These are phyloP conservation scores for Globisporangium apiculatum DNA, from an alignment of 352 stramenopile genomes.

Conservation along the genomic window DNA sequence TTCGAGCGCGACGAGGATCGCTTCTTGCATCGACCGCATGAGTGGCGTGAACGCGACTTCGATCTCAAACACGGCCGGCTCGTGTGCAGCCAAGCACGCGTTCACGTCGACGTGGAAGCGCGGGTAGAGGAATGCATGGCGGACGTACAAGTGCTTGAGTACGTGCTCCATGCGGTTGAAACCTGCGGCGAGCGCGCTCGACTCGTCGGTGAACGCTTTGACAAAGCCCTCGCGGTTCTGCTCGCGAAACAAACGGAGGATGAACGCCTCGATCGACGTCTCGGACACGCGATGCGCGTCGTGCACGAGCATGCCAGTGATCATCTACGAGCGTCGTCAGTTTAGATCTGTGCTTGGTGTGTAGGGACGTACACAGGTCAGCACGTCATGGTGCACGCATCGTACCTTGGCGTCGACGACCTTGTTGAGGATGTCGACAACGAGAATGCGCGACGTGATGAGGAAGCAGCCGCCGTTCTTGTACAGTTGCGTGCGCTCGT, in stretches of 20 bases:
- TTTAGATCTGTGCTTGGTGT: neutral
- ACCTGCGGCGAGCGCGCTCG: slow-evolving; percentile 81
- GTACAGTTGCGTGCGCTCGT: slow-evolving; percentile 87
- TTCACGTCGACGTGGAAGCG: slow-evolving; percentile 92
- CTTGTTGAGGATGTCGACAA: slow-evolving; percentile 94
- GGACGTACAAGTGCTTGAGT: slow-evolving; percentile 92
- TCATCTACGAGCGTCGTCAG: slow-evolving; percentile 22
- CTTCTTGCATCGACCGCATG: slow-evolving; percentile 94
- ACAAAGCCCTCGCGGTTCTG: slow-evolving; percentile 90
- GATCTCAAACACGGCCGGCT: slow-evolving; percentile 93
- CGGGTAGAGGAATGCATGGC: slow-evolving; percentile 92
- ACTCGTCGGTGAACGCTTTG: slow-evolving; percentile 95
- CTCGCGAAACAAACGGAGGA: slow-evolving; percentile 92
- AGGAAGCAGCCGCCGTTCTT: slow-evolving; percentile 89
- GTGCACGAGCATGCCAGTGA: slow-evolving; percentile 92
- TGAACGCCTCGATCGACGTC: slow-evolving; percentile 96
- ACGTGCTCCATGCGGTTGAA: slow-evolving; percentile 96
- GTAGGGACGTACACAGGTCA: neutral
- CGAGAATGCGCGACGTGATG: slow-evolving; percentile 95
- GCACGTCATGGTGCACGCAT: no score
- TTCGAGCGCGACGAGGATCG: slow-evolving; percentile 90
- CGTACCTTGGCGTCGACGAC: slow-evolving; percentile 43
- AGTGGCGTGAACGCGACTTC: slow-evolving; percentile 85
- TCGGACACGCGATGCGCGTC: slow-evolving; percentile 92
- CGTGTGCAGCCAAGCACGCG: slow-evolving; percentile 72